Base-by-base conservation (phyloP, 1,284 basidiomycete genomes). In the Vanrija pseudolonga region DNA sequence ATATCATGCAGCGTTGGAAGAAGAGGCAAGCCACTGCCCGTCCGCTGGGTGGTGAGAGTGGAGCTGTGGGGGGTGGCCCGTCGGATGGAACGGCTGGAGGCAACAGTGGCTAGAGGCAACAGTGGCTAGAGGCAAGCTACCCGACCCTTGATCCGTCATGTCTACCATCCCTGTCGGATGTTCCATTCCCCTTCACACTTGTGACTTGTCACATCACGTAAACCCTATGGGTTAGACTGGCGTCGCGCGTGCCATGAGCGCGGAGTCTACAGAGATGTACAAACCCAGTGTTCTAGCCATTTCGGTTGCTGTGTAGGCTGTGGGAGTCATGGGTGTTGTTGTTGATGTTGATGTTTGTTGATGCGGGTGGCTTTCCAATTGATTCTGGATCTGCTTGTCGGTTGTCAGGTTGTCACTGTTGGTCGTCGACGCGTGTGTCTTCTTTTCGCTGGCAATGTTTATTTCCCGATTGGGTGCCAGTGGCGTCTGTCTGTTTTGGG, bases 1-100 rank as follows among this genome's bases (percentile, higher is more conserved):
- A 47, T 50, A 44, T 46, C 45, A 20, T 7, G 8, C 26, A 63
- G 62, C 56, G 50, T 20, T 64, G 64, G 62, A 66, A 66, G 55
- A 49, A 47, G 22, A 47, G 55, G 4, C 47, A 32, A 40, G 39
- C n/a, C n/a, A 40, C 39, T 20, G 39, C 11, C 39, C n/a, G 39
- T 7, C 11, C n/a, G 19, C 17, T 15, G 8, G 17, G 40, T 32
- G 32, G 24, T 26, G 40, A 22, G n/a, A n/a, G 51, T 45, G 26
- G 39, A 42, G 20, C 51, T 37, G 3, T n/a, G 8, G 22, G 26
- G 7, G 26, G 14, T 14, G 22, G 22, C 12, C n/a, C 20, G 22
- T 14, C 43, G 22, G 43, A 24, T n/a, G 43, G 32, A 14, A 12
- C 43, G 8, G n/a, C 39, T n/a, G 39, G 19, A 8, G 39, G 11